Evolutionary conservation across 306 rosid genomes (phyloP).

Genomic region (Abrus pulchellus): DNA sequence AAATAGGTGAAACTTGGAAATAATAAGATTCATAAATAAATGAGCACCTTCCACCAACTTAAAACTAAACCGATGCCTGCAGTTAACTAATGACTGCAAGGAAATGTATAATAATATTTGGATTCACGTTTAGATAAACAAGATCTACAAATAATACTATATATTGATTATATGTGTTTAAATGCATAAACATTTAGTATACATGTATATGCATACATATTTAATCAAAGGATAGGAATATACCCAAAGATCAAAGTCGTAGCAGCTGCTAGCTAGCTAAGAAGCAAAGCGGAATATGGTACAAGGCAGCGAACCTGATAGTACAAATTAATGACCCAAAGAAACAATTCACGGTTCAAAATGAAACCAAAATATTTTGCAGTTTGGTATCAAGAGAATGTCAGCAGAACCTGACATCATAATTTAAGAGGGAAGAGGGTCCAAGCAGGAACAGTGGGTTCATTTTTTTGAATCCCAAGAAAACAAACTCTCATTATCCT

Average conservation of each 20-base stretch:
- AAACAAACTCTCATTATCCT: slow-evolving; percentile 75
- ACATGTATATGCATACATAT: not conserved
- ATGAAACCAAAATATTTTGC: slow-evolving; percentile 27
- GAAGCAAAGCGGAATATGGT: slow-evolving; percentile 39
- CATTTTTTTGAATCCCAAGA: slow-evolving; percentile 75
- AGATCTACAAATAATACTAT: too few species aligned
- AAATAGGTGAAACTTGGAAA: too few species aligned
- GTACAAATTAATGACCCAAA: slow-evolving; percentile 42
- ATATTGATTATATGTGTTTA: too few species aligned
- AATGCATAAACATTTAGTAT: too few species aligned
- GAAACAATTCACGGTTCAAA: slow-evolving; percentile 40
- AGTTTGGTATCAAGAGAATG: slow-evolving; percentile 51
- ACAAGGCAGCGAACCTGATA: slow-evolving; percentile 38
- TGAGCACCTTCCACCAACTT: not conserved
- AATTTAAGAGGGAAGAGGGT: slow-evolving; percentile 42
- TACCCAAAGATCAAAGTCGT: not conserved
- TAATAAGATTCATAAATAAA: too few species aligned
- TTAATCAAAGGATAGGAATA: not conserved
- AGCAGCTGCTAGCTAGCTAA: not conserved
- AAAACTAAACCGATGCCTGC: not conserved
- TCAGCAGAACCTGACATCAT: slow-evolving; percentile 46
- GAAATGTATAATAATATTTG: not conserved
- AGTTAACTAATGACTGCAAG: not conserved
- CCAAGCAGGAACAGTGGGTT: slow-evolving; percentile 49
- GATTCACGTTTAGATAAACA: too few species aligned